Base-by-base conservation (phyloP, 176 grass and related monocot species). In the Oryza glumipatula region DNA sequence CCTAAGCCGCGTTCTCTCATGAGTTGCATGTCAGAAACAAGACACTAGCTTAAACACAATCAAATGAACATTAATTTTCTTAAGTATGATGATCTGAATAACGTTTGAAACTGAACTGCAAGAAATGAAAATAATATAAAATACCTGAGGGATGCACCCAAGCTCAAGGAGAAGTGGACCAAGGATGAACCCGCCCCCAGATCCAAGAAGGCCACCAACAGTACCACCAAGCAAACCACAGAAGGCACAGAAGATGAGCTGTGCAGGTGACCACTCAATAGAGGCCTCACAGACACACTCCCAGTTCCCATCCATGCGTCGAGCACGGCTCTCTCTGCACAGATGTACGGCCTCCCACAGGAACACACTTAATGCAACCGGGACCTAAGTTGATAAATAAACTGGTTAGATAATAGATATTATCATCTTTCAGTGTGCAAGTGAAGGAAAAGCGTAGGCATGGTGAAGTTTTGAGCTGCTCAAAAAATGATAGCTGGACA, bases 121-220 rank as follows among this genome's bases (percentile, higher is more conserved):
- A 80, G 2, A 69, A 69, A 74, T 44, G 15, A 23, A 76, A 67
- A 63, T 74, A 39, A 39, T 14, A 61, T 26, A 71, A 71, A 81
- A 33, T 88, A 99, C 94, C 94, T 99, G 97, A 38, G 97, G 97
- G 74, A 99, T 99, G 52, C 93, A 92, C 39, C 97, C 97, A 35
- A 99, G 87, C 80, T 99, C 97, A 7, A 99, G 97, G 30, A 99
- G 94, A 67, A 99, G 97, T 15, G 97, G 97, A 16, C 97, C 97
- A 0, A 99, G 97, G 63, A 99, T 94, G 76, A 99, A 99, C 11
- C 97, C 97, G 0, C 97, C 97, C 3, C 97, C 97, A 30, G 97
- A 99, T 52, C 94, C 97, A 3, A 99, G 88, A 74, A 99, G 90
- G 13, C 97, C 97, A 21, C 97, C 97, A 19, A 96, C 97, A 11